Percentiles rank a stretch among this genome's conserved stretches.
Conservation (phyloP, 805 yeast genomes). For the Torulaspora quercuum region DNA sequence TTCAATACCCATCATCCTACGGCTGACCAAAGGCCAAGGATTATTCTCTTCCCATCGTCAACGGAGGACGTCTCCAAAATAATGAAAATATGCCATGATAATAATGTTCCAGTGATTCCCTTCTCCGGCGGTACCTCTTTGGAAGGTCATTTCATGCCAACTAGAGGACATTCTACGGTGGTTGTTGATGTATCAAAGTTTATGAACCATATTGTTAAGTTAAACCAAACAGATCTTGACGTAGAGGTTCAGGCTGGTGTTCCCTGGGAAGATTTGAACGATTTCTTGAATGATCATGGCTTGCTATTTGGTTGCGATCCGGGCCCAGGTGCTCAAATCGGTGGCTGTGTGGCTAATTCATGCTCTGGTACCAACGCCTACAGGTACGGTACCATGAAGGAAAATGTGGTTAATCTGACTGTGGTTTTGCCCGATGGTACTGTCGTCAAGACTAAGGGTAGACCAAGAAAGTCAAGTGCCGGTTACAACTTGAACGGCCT, state of each 20-base stretch:
- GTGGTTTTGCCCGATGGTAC: constrained; percentile 82
- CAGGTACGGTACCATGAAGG: constrained; percentile 77
- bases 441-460: constrained; percentile 62
- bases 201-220: constrained; percentile 54
- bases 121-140: constrained; percentile 74
- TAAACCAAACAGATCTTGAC: constrained; percentile 66
- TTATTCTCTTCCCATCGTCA: constrained; percentile 58
- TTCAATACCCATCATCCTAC: constrained; percentile 62
- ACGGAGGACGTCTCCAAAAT: constrained; percentile 66
- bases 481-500: constrained; percentile 77
- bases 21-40: constrained; percentile 54
- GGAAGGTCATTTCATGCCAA: constrained; percentile 77
- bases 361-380: constrained; percentile 81
- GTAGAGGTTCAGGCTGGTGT: constrained; percentile 74
- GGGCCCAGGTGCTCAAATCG: constrained; percentile 78
- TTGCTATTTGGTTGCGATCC: constrained; percentile 72
- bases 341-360: constrained; percentile 74
- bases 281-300: constrained; percentile 46
- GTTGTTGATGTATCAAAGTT: constrained; percentile 53
- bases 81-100: constrained; percentile 57
- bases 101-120: constrained; percentile 69
- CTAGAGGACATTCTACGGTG: constrained; percentile 62
- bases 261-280: constrained; percentile 70
- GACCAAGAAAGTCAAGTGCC: constrained; percentile 76
- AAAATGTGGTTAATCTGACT: constrained; percentile 62